Evolutionary conservation across 73 alveolate species (phyloP), one percentile per base, ranked within the genome.

Genomic region (Effrenium voratum): DNA sequence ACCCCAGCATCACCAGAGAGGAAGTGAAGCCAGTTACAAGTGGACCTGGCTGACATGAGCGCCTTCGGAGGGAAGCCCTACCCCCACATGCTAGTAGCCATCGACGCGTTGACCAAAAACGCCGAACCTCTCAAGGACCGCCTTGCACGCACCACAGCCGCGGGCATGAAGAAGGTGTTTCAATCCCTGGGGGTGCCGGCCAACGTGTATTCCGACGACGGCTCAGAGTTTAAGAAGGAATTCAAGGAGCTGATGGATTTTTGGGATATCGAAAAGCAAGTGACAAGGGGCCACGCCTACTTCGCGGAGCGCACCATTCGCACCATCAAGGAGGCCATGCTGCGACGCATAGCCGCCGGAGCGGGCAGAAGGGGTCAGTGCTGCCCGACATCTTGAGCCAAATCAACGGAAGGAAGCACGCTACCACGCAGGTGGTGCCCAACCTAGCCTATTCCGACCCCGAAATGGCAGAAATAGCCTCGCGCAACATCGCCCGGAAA

Each of bases 161-260:
- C 46, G 24, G 80, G 46, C 30, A n/a, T 43, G 80, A 45, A 68
- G 26, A 28, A 68, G 22, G 80, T 68, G 46, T n/a, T 68, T 45
- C 30, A 6, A 6, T 43, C 30, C 19, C 80, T 68, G 34, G 73
- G 80, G 80, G 34, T 68, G 30, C 80, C 80, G 46, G 46, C 43
- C 19, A 5, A 6, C 24, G 80, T 68, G 5, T 68, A 68, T 45
- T 22, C 46, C 5, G 80, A 68, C 46, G 80, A 68, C 46, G 80
- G 80, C 80, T 60, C 73, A 22, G 73, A 60, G 73, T 60, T 60
- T 60, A 60, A 60, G 73, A 60, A 60, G 73, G 19, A 68, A 45
- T 68, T 68, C 19, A 68, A 68, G 80, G 46, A 68, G n/a, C 15
- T n/a, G 80, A n/a, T 68, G 19, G 80, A 68, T n/a, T 24, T 6